A percentile compares a stretch with the other conserved stretches of the same genome.
phyloP scores from a whole-genome alignment of 2,329 filamentous ascomycete genomes.

The Penicillium occitanis region DNA sequence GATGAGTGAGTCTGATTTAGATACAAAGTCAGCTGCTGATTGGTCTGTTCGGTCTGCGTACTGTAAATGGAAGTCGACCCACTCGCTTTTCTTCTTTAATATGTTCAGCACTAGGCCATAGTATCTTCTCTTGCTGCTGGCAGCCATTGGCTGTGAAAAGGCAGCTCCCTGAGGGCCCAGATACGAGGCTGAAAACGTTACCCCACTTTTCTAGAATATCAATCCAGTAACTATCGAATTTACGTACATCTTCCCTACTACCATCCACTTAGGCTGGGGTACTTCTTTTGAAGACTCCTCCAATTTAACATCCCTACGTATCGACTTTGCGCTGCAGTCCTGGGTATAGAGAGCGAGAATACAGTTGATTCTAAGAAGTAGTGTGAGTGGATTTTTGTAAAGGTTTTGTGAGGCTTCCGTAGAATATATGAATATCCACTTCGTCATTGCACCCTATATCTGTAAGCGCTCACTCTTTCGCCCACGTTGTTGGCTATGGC shows the following conservation, averaged over 20 bases:
- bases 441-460: not conserved
- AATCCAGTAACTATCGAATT: not conserved
- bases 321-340: not conserved
- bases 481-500: constrained; percentile 1
- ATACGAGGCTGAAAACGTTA: not conserved
- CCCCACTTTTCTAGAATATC: not conserved
- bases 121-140: not conserved
- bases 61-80: constrained; percentile 4
- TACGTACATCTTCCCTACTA: not conserved
- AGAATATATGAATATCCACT: not conserved
- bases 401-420: not conserved
- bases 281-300: not conserved
- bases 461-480: constrained; percentile 16
- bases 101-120: not conserved
- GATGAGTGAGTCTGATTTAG: not conserved
- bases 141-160: not conserved
- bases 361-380: not conserved
- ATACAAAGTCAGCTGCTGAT: constrained; percentile 2
- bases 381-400: not conserved
- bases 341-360: not conserved
- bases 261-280: not conserved
- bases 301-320: not conserved
- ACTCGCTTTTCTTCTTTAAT: not conserved
- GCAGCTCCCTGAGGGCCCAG: not conserved
- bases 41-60: constrained; percentile 9